Evolutionary conservation across 2,329 filamentous ascomycete species (phyloP).

Genomic region (Trichoderma sp.): DNA sequence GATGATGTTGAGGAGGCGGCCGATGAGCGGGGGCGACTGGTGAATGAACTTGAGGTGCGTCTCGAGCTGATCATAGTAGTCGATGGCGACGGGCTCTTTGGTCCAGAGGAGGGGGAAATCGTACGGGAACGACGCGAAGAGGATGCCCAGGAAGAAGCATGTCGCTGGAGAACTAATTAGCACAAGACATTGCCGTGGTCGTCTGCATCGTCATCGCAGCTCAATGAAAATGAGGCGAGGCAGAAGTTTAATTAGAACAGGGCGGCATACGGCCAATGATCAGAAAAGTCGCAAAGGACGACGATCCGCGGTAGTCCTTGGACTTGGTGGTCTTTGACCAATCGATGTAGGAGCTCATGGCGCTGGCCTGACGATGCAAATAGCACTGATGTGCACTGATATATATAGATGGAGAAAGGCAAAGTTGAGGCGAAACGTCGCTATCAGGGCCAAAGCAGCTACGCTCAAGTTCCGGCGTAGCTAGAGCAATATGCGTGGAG

Average conservation of each 20-base stretch:
- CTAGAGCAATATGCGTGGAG: neutral
- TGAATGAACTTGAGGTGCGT: slow-evolving; percentile 89
- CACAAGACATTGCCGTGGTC: neutral
- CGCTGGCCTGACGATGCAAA: slow-evolving; percentile 18
- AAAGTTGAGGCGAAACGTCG: slow-evolving; percentile 27
- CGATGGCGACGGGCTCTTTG: slow-evolving; percentile 62
- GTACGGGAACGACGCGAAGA: slow-evolving; percentile 96
- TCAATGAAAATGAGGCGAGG: neutral
- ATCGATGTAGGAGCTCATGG: slow-evolving; percentile 50
- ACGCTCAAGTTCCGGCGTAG: slow-evolving; percentile 3
- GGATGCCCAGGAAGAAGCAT: slow-evolving; percentile 97
- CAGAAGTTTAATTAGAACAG: neutral
- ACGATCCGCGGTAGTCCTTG: slow-evolving; percentile 60
- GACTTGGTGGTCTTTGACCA: slow-evolving; percentile 62
- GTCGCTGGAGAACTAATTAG: slow-evolving; percentile 60
- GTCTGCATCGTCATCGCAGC: neutral
- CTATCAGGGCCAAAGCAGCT: neutral
- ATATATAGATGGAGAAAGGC: neutral
- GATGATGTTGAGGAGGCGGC: slow-evolving; percentile 91
- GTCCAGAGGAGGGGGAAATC: slow-evolving; percentile 89
- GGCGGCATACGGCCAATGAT: slow-evolving; percentile 84
- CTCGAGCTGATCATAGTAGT: slow-evolving; percentile 85
- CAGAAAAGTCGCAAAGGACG: slow-evolving; percentile 92
- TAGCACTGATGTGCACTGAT: neutral
- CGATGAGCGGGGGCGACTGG: slow-evolving; percentile 87